These are phyloP conservation scores for Penicillium paradoxum DNA, from an alignment of 495 filamentous ascomycete genomes.

Conservation along the genomic window DNA sequence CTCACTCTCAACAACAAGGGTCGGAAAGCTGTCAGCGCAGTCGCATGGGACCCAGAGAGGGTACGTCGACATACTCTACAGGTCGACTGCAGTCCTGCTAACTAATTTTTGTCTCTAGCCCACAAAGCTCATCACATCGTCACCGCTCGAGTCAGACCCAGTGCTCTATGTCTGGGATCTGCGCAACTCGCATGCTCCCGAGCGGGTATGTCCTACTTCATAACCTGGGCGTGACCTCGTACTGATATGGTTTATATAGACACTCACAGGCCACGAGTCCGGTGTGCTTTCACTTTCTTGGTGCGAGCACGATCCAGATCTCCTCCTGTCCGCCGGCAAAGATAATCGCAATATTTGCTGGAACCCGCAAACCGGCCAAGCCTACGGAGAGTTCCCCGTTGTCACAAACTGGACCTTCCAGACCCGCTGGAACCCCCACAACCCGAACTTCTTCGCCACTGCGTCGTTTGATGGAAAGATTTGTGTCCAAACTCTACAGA, in stretches of 20 bases:
- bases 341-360: conserved; percentile 94
- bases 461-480: conserved; percentile 97
- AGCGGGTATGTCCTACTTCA: conserved; percentile 49
- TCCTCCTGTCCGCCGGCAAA: conserved; percentile 92
- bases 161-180: conserved; percentile 92
- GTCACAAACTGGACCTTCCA: conserved; percentile 99
- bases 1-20: conserved; percentile 90
- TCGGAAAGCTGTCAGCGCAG: conserved; percentile 87
- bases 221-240: not conserved
- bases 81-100: conserved; percentile 1
- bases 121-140: conserved; percentile 89
- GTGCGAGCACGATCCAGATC: conserved; percentile 86
- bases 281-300: conserved; percentile 93
- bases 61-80: conserved; percentile 15
- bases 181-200: conserved; percentile 91
- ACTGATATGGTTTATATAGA: conserved; percentile 35
- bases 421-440: conserved; percentile 88
- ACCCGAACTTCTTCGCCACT: conserved; percentile 85
- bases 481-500: conserved; percentile 85
- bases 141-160: conserved; percentile 84
- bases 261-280: conserved; percentile 81
- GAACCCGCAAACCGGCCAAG: conserved; percentile 87
- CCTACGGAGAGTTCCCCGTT: conserved; percentile 88
- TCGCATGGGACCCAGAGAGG: conserved; percentile 94
- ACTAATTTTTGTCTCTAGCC: conserved; percentile 42